Conservation (phyloP, 345 rosid species). For the Combretum micranthum region DNA sequence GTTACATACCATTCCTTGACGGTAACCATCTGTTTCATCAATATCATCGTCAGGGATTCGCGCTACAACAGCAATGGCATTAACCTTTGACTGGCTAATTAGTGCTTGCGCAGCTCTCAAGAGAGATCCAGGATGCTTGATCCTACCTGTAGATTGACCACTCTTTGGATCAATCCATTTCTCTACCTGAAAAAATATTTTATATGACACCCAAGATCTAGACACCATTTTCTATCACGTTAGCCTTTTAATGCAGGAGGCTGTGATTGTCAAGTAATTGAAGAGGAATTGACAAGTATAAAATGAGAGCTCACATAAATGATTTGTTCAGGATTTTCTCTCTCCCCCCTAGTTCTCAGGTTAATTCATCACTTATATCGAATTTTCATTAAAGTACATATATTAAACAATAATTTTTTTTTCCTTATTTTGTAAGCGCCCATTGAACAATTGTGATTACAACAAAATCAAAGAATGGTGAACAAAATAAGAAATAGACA, state of each 20-base stretch:
- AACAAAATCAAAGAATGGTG: too few relatives aligned
- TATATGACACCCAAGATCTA: neutral
- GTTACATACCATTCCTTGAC: conserved; percentile 42
- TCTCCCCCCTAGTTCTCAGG: too few relatives aligned
- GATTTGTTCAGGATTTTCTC: too few relatives aligned
- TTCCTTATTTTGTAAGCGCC: too few relatives aligned
- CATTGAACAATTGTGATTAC: too few relatives aligned
- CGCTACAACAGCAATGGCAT: conserved; percentile 52
- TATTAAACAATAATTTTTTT: too few relatives aligned
- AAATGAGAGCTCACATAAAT: too few relatives aligned
- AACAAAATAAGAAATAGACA: neutral
- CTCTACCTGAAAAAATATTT: conserved; percentile 32
- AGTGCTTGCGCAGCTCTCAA: conserved; percentile 40
- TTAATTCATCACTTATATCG: too few relatives aligned
- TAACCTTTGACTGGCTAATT: conserved; percentile 30
- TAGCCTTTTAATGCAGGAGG: neutral
- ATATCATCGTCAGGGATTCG: conserved; percentile 53
- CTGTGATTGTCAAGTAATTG: too few relatives aligned
- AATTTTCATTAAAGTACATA: too few relatives aligned
- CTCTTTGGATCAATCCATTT: conserved; percentile 50
- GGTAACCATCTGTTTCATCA: conserved; percentile 38
- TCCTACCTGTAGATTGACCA: conserved; percentile 57
- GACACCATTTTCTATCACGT: neutral
- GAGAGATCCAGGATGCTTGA: conserved; percentile 42
- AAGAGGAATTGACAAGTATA: too few relatives aligned